A percentile compares a stretch with the other conserved stretches of the same genome.
Conservation (phyloP, 1,139 yeast species). For the Saccharomyces hybrid region DNA sequence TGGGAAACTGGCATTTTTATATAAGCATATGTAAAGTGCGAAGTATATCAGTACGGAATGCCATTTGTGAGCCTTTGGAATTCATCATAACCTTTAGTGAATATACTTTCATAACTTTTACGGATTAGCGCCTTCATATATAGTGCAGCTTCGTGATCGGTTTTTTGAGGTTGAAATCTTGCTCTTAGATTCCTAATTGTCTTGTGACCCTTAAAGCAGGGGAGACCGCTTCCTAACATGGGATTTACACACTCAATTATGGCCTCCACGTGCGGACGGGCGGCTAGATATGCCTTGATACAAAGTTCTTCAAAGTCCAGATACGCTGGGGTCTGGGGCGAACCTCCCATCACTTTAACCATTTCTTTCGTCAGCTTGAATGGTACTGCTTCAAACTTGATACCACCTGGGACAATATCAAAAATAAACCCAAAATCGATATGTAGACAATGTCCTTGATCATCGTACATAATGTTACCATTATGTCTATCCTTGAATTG, state of each 20-base stretch:
- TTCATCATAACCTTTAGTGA: conserved; percentile 94
- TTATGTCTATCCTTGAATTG: conserved; percentile 98
- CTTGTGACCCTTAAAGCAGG: conserved; percentile 81
- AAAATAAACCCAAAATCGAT: conserved; percentile 98
- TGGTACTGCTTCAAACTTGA: conserved; percentile 94
- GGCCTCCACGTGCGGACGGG: conserved; percentile 83
- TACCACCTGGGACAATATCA: conserved; percentile 99
- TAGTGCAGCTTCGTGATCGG: conserved; percentile 79
- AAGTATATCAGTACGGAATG: conserved; percentile 59
- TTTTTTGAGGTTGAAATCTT: conserved; percentile 74
- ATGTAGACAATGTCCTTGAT: conserved; percentile 88
- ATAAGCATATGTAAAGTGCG: neutral
- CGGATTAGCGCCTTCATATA: conserved; percentile 69
- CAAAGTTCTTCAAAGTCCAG: conserved; percentile 93
- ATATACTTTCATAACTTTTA: conserved; percentile 79
- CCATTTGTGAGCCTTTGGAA: conserved; percentile 96
- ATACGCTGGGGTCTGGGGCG: conserved; percentile 76
- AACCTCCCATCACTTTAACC: conserved; percentile 94
- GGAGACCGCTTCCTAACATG: conserved; percentile 92
- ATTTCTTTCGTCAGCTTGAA: conserved; percentile 94
- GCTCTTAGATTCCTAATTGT: conserved; percentile 71
- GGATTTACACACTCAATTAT: conserved; percentile 82
- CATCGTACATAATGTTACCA: conserved; percentile 98
- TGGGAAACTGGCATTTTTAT: neutral
- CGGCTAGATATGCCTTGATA: conserved; percentile 83